Percentiles rank a stretch among this genome's conserved stretches.
These are phyloP conservation scores for Phytopythium delawarense DNA, from an alignment of 352 stramenopile genomes.

Conservation along the genomic window DNA sequence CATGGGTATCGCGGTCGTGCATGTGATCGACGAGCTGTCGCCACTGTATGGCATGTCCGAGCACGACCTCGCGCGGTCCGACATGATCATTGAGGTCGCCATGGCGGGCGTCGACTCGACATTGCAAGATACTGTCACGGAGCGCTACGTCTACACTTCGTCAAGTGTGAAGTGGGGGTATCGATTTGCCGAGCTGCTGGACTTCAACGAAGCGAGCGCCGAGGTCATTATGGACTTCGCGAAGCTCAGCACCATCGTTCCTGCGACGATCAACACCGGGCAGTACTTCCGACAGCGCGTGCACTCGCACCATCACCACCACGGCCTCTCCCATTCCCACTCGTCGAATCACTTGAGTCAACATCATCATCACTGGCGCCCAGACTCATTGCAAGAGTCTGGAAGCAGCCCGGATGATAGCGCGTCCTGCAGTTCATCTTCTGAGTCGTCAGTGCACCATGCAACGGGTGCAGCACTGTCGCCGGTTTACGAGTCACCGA, in stretches of 20 bases:
- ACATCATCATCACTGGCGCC: neutral
- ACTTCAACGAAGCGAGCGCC: conserved; percentile 61
- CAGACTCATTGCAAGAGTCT: neutral
- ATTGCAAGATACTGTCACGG: conserved; percentile 76
- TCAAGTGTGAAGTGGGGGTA: conserved; percentile 65
- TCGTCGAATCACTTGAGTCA: neutral
- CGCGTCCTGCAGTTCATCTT: neutral
- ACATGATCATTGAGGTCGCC: conserved; percentile 76
- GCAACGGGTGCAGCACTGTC: neutral
- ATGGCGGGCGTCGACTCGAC: conserved; percentile 82
- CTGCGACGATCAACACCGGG: conserved; percentile 42
- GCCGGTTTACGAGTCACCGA: conserved; percentile 3
- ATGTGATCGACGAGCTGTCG: conserved; percentile 70
- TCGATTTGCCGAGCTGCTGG: conserved; percentile 65
- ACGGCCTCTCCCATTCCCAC: neutral
- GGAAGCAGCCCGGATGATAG: neutral
- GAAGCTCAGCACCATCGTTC: conserved; percentile 61
- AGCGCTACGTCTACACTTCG: conserved; percentile 74
- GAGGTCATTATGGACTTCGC: conserved; percentile 81
- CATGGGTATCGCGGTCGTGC: conserved; percentile 75
- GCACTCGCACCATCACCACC: conserved; percentile 9
- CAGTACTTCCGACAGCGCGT: conserved; percentile 34
- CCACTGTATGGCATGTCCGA: conserved; percentile 62
- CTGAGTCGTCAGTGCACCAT: neutral
- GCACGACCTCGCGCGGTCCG: conserved; percentile 44